Conservation (phyloP, 2,329 filamentous ascomycete genomes). For the Cyphellophora attinorum region DNA sequence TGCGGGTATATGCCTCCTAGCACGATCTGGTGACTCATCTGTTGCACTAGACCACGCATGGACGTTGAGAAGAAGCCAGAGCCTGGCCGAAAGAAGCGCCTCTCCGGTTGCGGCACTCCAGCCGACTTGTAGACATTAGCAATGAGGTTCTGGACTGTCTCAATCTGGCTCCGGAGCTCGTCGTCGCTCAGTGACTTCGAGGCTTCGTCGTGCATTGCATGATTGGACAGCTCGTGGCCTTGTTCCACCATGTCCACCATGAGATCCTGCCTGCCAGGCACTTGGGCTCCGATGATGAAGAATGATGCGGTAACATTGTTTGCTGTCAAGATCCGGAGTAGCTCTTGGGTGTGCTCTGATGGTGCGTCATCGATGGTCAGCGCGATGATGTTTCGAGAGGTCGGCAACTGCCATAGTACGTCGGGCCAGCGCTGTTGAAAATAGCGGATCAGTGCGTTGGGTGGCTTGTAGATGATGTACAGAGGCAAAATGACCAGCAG, state of each 20-base stretch:
- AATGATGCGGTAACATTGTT: slow-evolving; percentile 70
- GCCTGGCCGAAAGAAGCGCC: slow-evolving; percentile 75
- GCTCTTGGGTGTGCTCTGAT: slow-evolving; percentile 59
- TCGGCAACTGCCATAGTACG: slow-evolving; percentile 63
- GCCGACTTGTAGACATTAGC: slow-evolving; percentile 41
- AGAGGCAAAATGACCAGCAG: neutral
- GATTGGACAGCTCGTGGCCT: slow-evolving; percentile 71
- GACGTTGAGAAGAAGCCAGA: slow-evolving; percentile 69
- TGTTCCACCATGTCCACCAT: slow-evolving; percentile 49
- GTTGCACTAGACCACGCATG: slow-evolving; percentile 54
- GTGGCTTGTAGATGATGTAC: slow-evolving; percentile 75
- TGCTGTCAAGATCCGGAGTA: slow-evolving; percentile 56
- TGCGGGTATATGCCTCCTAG: slow-evolving; percentile 81
- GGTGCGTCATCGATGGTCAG: slow-evolving; percentile 84
- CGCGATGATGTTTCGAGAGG: slow-evolving; percentile 57
- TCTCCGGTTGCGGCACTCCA: slow-evolving; percentile 36
- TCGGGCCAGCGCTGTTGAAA: slow-evolving; percentile 65
- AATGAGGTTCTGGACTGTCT: slow-evolving; percentile 53
- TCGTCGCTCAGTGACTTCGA: slow-evolving; percentile 51
- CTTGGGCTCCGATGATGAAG: slow-evolving; percentile 78
- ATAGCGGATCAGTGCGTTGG: slow-evolving; percentile 58
- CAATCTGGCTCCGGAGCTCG: slow-evolving; percentile 55
- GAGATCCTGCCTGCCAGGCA: slow-evolving; percentile 44
- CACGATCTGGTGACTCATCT: slow-evolving; percentile 61
- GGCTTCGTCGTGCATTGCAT: slow-evolving; percentile 81